A percentile compares a stretch with the other conserved stretches of the same genome.
phyloP scores from a whole-genome alignment of 2,329 filamentous ascomycete species.

The Pseudogymnoascus sp. region DNA sequence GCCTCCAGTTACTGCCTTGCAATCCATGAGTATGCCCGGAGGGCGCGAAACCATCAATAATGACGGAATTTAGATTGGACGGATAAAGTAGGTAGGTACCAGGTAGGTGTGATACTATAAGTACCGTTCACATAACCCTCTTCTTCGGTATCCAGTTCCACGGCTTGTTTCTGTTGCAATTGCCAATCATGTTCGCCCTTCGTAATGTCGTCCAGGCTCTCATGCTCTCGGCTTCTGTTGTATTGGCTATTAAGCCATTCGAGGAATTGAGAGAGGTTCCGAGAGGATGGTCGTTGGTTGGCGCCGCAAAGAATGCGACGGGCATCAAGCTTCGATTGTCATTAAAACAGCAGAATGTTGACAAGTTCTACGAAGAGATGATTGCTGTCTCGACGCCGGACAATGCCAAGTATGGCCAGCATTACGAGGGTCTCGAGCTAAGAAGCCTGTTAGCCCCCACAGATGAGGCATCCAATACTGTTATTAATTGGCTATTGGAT shows the following conservation, averaged over 20 bases:
- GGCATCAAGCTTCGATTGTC: conserved; percentile 16
- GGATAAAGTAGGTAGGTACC: not conserved
- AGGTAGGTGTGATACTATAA: not conserved
- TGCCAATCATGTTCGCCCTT: conserved; percentile 14
- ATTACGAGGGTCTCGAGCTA: conserved; percentile 37
- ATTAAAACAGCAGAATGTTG: conserved; percentile 19
- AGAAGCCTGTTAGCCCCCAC: conserved; percentile 35
- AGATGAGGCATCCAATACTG: conserved; percentile 29
- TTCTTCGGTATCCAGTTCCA: not conserved
- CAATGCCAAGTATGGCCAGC: conserved; percentile 39
- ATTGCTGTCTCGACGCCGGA: conserved; percentile 37
- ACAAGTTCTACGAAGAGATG: conserved; percentile 16
- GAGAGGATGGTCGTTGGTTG: conserved; percentile 17
- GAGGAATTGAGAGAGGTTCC: conserved; percentile 15
- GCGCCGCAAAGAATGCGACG: conserved; percentile 13
- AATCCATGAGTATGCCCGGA: not conserved
- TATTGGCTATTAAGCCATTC: conserved; percentile 14
- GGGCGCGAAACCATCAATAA: not conserved
- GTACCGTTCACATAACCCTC: not conserved
- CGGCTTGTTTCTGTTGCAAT: not conserved
- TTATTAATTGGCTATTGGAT: conserved; percentile 36
- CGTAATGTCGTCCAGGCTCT: conserved; percentile 12
- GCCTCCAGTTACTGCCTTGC: not conserved
- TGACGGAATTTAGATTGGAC: not conserved
- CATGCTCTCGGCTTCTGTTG: conserved; percentile 12